Evolutionary conservation across 139 green algal species (phyloP).

Genomic region (Chlamydomonas incerta): DNA sequence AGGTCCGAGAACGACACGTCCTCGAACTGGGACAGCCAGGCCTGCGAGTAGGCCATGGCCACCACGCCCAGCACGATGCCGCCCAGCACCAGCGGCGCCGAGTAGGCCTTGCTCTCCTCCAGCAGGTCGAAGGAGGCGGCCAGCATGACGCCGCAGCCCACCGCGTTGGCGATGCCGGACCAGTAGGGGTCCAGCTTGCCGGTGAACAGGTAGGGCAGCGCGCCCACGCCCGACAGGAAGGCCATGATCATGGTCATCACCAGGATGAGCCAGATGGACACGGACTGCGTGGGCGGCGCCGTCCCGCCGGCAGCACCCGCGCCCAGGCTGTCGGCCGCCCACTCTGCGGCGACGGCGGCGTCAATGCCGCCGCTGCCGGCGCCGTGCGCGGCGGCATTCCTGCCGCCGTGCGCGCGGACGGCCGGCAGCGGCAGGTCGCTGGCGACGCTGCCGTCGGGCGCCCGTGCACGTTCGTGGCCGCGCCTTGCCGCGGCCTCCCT

Average conservation of each 20-base stretch:
- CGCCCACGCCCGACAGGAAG: slow-evolving; percentile 70
- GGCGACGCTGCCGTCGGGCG: not conserved
- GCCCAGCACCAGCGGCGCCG: slow-evolving; percentile 65
- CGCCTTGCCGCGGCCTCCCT: not conserved
- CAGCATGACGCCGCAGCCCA: slow-evolving; percentile 98
- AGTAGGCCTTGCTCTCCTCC: slow-evolving; percentile 87
- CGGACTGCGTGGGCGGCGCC: not conserved
- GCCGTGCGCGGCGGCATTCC: not conserved
- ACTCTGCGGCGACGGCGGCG: no score
- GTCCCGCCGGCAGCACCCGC: not conserved
- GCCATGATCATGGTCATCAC: slow-evolving; percentile 81
- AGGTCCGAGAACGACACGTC: slow-evolving; percentile 83
- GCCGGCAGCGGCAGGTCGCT: not conserved
- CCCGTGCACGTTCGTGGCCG: not conserved
- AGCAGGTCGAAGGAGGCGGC: slow-evolving; percentile 96
- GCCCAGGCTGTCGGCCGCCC: not conserved
- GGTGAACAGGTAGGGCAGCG: slow-evolving; percentile 85
- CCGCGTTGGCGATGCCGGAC: slow-evolving; percentile 87
- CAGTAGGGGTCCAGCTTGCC: slow-evolving; percentile 54
- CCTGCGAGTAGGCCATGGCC: slow-evolving; percentile 76
- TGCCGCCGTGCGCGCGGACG: not conserved
- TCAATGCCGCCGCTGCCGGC: no score
- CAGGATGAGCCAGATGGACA: slow-evolving; percentile 55
- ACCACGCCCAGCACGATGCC: slow-evolving; percentile 82
- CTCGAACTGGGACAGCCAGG: slow-evolving; percentile 56